These are phyloP conservation scores for Torulaspora delbrueckii DNA, from an alignment of 805 yeast species.

Conservation along the genomic window DNA sequence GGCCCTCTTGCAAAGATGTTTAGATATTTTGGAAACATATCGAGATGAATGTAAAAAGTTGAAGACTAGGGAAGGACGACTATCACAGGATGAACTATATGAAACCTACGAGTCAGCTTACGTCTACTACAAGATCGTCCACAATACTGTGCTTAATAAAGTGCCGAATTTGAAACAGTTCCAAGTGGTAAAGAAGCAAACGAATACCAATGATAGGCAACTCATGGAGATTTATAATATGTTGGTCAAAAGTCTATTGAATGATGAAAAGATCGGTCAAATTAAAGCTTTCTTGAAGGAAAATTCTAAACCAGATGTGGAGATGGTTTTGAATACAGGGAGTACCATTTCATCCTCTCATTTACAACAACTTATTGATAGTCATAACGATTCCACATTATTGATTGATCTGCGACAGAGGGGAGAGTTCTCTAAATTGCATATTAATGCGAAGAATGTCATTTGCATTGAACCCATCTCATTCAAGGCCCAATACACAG, in stretches of 20 bases:
- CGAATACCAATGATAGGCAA: constrained; percentile 20
- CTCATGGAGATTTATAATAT: constrained; percentile 33
- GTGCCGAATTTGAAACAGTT: constrained; percentile 30
- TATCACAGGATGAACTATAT: constrained; percentile 10
- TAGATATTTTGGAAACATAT: constrained; percentile 32
- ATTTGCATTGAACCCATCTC: constrained; percentile 74
- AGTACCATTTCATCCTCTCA: constrained; percentile 8
- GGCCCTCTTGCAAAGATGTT: constrained; percentile 26
- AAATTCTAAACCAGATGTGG: constrained; percentile 12
- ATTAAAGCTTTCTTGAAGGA: constrained; percentile 26
- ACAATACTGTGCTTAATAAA: constrained; percentile 24
- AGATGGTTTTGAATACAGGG: constrained; percentile 5
- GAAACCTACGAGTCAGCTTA: constrained; percentile 32
- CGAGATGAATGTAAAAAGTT: constrained; percentile 29
- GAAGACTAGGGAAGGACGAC: constrained; percentile 9
- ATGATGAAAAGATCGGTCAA: constrained; percentile 28
- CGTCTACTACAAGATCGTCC: constrained; percentile 35
- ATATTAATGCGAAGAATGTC: constrained; percentile 53
- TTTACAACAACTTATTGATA: constrained; percentile 16
- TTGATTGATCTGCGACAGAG: constrained; percentile 68
- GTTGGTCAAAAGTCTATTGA: constrained; percentile 27
- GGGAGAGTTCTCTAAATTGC: constrained; percentile 55
- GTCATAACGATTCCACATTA: constrained; percentile 31
- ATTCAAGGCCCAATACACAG: constrained; percentile 46
- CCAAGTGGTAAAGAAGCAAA: constrained; percentile 19